Percentiles rank a stretch among this genome's conserved stretches.
These are phyloP conservation scores for Saitozyma sp. DNA, from an alignment of 768 basidiomycete genomes.

Conservation along the genomic window DNA sequence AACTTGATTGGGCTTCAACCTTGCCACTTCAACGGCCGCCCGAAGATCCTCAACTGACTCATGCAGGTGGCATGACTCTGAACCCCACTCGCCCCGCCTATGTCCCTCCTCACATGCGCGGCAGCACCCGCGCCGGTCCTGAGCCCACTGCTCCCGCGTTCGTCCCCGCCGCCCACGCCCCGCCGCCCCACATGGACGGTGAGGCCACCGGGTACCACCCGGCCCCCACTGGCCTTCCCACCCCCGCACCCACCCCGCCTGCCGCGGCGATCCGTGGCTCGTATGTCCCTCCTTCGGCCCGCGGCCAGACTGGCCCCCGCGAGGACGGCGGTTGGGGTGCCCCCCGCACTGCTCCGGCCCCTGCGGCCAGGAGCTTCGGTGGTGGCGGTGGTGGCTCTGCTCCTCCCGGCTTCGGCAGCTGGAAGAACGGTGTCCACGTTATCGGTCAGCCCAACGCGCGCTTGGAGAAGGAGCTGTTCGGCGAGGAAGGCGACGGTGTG, in stretches of 20 bases:
- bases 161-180: slow-evolving; percentile 23
- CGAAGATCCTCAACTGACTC: slow-evolving; percentile 8
- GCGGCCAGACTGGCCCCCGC: slow-evolving; percentile 10
- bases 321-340: slow-evolving; percentile 47
- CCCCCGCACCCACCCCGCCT: slow-evolving; percentile 43
- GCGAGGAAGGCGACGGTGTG: slow-evolving; percentile 69
- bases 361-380: slow-evolving; percentile 32
- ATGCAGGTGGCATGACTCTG: slow-evolving; percentile 37
- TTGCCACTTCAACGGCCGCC: neutral
- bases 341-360: slow-evolving; percentile 24
- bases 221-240: slow-evolving; percentile 36
- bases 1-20: neutral
- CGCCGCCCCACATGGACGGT: slow-evolving; percentile 16
- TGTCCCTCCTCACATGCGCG: slow-evolving; percentile 53
- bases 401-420: slow-evolving; percentile 63
- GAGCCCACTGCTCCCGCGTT: slow-evolving; percentile 28
- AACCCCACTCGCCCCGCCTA: slow-evolving; percentile 54
- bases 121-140: slow-evolving; percentile 26
- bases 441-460: slow-evolving; percentile 79
- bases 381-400: slow-evolving; percentile 35
- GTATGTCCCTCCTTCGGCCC: slow-evolving; percentile 30
- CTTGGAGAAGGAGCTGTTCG: slow-evolving; percentile 94
- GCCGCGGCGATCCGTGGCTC: slow-evolving; percentile 16
- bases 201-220: slow-evolving; percentile 21
- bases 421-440: slow-evolving; percentile 87